phyloP scores from a whole-genome alignment of 495 filamentous ascomycete species.

The Hypoxylon intermedium region DNA sequence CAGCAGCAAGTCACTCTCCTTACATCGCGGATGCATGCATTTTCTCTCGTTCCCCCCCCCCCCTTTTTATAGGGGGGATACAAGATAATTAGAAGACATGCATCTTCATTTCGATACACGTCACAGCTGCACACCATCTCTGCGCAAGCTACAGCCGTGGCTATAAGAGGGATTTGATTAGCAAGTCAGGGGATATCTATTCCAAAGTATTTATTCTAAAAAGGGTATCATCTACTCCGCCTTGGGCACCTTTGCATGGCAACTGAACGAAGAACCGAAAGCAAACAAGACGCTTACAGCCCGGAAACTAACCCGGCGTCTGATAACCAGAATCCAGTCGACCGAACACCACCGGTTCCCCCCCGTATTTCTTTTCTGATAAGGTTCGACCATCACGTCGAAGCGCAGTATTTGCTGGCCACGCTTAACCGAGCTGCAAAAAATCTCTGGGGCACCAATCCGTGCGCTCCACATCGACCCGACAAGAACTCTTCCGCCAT shows the following conservation, averaged over 20 bases:
- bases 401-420: constrained; percentile 34
- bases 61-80: neutral
- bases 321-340: constrained; percentile 24
- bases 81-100: constrained; percentile 15
- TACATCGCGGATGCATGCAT: constrained; percentile 20
- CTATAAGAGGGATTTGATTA: constrained; percentile 24
- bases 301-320: constrained; percentile 19
- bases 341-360: constrained; percentile 18
- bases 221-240: constrained; percentile 46
- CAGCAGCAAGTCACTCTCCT: constrained; percentile 18
- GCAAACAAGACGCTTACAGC: constrained; percentile 28
- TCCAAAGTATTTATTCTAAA: constrained; percentile 37
- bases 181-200: constrained; percentile 35
- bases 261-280: constrained; percentile 23
- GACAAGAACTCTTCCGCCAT: constrained; percentile 11
- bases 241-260: constrained; percentile 43
- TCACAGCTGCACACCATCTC: constrained; percentile 39
- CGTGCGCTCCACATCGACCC: constrained; percentile 26
- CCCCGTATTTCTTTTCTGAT: constrained; percentile 7
- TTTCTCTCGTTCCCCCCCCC: neutral
- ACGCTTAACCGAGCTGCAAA: constrained; percentile 40
- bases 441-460: constrained; percentile 31
- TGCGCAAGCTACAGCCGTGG: constrained; percentile 19
- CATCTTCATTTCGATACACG: constrained; percentile 29
- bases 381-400: constrained; percentile 26